phyloP scores from a whole-genome alignment of 495 filamentous ascomycete genomes.

The Penicillium roqueforti region DNA sequence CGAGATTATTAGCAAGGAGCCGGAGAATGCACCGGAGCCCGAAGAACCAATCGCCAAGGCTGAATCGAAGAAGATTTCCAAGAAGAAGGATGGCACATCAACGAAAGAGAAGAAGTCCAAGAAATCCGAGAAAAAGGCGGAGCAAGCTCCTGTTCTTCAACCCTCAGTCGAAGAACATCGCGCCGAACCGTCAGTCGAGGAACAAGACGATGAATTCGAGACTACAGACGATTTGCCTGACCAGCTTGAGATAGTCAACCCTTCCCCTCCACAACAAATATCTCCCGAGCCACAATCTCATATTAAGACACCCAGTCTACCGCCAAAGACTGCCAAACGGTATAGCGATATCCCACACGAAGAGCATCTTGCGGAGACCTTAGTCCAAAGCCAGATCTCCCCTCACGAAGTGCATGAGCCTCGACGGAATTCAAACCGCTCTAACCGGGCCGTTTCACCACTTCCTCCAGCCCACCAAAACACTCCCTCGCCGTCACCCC shows the following conservation, averaged over 20 bases:
- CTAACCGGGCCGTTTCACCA: constrained; percentile 30
- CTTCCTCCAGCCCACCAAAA: constrained; percentile 27
- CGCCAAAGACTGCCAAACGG: constrained; percentile 41
- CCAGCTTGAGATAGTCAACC: constrained; percentile 24
- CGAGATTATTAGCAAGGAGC: constrained; percentile 29
- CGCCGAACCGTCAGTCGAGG: constrained; percentile 1
- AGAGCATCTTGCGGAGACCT: constrained; percentile 34
- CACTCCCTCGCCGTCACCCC: constrained; percentile 60
- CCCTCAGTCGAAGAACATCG: constrained; percentile 8
- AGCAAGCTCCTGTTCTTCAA: constrained; percentile 8
- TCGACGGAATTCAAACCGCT: constrained; percentile 7
- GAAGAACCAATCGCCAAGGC: constrained; percentile 31
- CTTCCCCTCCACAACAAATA: constrained; percentile 11
- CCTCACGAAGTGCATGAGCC: constrained; percentile 8
- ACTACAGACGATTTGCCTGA: constrained; percentile 24
- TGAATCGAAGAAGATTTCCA: constrained; percentile 26
- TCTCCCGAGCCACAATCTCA: constrained; percentile 10
- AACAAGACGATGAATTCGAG: constrained; percentile 20
- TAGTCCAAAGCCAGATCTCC: constrained; percentile 26
- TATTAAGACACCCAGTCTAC: constrained; percentile 31
- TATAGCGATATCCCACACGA: constrained; percentile 46
- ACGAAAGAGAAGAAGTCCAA: constrained; percentile 43
- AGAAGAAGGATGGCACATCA: constrained; percentile 42
- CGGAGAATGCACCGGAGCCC: constrained; percentile 18
- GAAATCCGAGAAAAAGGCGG: constrained; percentile 37